Evolutionary conservation across 2,329 filamentous ascomycete genomes (phyloP).

Genomic region (Ophiosphaerella narmari): DNA sequence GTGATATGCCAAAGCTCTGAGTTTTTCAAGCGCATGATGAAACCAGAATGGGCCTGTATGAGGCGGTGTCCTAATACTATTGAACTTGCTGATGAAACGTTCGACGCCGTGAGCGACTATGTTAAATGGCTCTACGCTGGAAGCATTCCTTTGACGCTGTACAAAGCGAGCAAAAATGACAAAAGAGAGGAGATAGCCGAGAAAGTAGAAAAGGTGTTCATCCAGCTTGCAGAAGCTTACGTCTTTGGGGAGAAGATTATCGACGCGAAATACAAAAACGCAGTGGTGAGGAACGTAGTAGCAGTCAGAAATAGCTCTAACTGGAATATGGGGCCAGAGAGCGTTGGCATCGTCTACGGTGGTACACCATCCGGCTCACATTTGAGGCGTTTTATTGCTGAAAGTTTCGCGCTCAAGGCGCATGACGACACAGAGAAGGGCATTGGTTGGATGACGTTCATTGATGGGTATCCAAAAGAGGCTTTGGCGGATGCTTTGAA

Average conservation of each 20-base stretch:
- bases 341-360: too few relatives aligned
- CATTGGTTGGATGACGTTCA: too few relatives aligned
- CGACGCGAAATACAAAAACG: conserved; percentile 5
- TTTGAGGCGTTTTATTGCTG: too few relatives aligned
- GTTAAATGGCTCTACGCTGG: conserved; percentile 6
- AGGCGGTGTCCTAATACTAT: conserved; percentile 1
- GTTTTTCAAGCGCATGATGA: conserved; percentile 8
- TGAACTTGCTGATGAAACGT: conserved; percentile 1
- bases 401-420: too few relatives aligned
- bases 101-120: not conserved
- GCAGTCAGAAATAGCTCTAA: not conserved
- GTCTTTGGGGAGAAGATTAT: conserved; percentile 10
- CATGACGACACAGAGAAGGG: too few relatives aligned
- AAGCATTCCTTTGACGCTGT: not conserved
- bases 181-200: not conserved
- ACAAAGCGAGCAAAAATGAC: not conserved
- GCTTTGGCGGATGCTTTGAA: too few relatives aligned
- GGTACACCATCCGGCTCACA: too few relatives aligned
- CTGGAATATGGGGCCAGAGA: too few relatives aligned
- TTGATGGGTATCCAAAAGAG: too few relatives aligned
- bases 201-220: conserved; percentile 1
- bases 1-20: conserved; percentile 6
- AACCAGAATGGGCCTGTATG: conserved; percentile 3
- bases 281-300: not conserved
- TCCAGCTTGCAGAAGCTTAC: conserved; percentile 1